Evolutionary conservation across 2,329 filamentous ascomycete genomes (phyloP), one percentile per base, ranked within the genome.

Genomic region (Blastomyces silverae): DNA sequence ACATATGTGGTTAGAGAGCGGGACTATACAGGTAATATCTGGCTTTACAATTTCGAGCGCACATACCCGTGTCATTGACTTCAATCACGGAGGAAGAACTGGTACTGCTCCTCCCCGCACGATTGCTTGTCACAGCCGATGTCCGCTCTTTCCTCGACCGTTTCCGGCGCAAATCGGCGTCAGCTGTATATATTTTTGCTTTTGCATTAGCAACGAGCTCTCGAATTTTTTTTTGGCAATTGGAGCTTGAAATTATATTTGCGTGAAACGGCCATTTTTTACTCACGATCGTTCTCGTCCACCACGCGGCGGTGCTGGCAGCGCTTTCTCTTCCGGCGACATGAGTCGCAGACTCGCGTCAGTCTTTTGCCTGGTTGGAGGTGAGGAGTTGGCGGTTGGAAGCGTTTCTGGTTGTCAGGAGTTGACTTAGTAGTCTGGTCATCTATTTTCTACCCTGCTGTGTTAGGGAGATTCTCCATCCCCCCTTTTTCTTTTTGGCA

Each of bases 241-340:
- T 39, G 25, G 28, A 31, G 28, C 2, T 15, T 34, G 28, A 2
- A 20, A 34, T 20, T 50, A 50, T 50, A 5, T 50, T 11, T 48
- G 3, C 4, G 20, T 48, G 20, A 22, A n/a, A 13, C 22, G 11
- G 20, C n/a, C 22, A 50, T 50, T 34, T 34, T 58, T 13, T 17
- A 70, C 68, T 65, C 64, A 70, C 68, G 67, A 44, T 70, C 67
- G 57, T 68, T 64, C 22, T 66, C 66, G 63, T 70, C 66, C 11
- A 70, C 68, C 10, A 70, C 67, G 34, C 67, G 65, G 44, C 68
- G 67, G 42, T 70, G 68, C 57, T 68, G 64, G 61, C 68, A 70
- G 53, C 68, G 66, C 62, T 70, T 70, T 44, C 68, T 63, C 62
- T 69, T 69, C 20, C 63, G 66, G 3, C 67, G 65, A 62, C 68